Base-by-base conservation (phyloP, 371 early-diverging fungal species). In the Syncephalastrum monosporum region DNA sequence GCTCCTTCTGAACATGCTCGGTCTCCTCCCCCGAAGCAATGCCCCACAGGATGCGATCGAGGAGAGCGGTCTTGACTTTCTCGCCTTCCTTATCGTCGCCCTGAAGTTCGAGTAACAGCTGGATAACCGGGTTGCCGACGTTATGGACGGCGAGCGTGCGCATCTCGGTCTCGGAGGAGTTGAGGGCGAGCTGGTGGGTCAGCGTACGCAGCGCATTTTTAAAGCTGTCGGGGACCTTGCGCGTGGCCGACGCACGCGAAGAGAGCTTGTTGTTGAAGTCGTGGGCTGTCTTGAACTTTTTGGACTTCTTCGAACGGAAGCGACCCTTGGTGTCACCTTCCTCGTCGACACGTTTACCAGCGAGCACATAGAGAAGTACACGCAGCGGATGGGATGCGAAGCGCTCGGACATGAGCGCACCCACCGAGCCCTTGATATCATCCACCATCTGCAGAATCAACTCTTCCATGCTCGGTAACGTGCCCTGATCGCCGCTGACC, bases 311-410 rank as follows among this genome's bases (percentile, higher is more conserved):
- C 65, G 84, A 84, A 59, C 83, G 72, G 42, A 89, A 65, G 43
- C 64, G 69, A 16, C 81, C 78, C 64, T 79, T 78, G 16, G 72
- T 65, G 27, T 76, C 78, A 7, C 71, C 68, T 25, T 76, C 73
- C 42, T 88, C 85, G 55, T 84, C 82, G 21, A 83, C 64, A 14
- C 82, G 74, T 33, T 81, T 81, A 23, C 92, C 92, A 17, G 88
- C 81, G 33, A 91, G 69, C 6, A 92, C 79, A 53, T 77, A 76
- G 15, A 92, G 65, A 21, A 91, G 63, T 12, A 86, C 80, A 53
- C 91, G 84, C 46, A 91, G 77, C 21, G 87, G 75, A 55, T 91
- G 91, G 15, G 92, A 90, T 12, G 85, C 93, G 68, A 89, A 91
- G 6, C 80, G 82, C 48, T 92, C 86, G 17, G 79, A 73, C 57